A percentile compares a stretch with the other conserved stretches of the same genome.
These are phyloP conservation scores for Annona cherimola DNA, from an alignment of 164 flowering plant genomes.

Conservation along the genomic window DNA sequence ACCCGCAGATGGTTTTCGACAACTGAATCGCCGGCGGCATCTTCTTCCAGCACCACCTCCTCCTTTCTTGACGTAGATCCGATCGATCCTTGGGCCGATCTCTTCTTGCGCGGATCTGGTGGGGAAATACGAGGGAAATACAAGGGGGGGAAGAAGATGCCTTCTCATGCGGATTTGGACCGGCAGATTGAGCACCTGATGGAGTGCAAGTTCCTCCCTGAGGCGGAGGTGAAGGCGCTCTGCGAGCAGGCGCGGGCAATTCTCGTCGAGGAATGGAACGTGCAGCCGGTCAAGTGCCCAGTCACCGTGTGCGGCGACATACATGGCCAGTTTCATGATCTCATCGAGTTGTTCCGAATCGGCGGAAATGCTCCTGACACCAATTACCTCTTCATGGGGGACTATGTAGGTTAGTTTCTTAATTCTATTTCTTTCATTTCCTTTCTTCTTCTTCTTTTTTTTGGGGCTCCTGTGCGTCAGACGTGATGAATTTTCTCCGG, in stretches of 20 bases:
- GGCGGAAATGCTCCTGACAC: constrained; percentile 44
- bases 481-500: too few relatives aligned
- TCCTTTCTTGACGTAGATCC: constrained; percentile 2
- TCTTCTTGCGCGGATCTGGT: constrained; percentile 10
- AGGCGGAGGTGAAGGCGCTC: constrained; percentile 34
- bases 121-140: not conserved
- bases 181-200: constrained; percentile 43
- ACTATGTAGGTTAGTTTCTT: constrained; percentile 38
- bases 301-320: constrained; percentile 50
- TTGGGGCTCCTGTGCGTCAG: too few relatives aligned
- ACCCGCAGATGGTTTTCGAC: not conserved
- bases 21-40: constrained; percentile 7
- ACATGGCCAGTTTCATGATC: constrained; percentile 44
- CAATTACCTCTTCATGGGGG: constrained; percentile 46
- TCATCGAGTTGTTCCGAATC: constrained; percentile 40
- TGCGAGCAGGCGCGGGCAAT: constrained; percentile 40
- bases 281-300: constrained; percentile 43
- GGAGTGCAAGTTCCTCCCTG: constrained; percentile 36
- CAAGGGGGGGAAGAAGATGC: constrained; percentile 21
- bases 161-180: constrained; percentile 40
- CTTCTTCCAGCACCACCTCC: too few relatives aligned
- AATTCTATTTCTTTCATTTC: not conserved
- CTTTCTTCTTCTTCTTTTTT: too few relatives aligned
- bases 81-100: constrained; percentile 1
- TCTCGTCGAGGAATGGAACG: constrained; percentile 43